Evolutionary conservation across 1,139 yeast genomes (phyloP), one percentile per base, ranked within the genome.

Genomic region (Kodamaea sp.): DNA sequence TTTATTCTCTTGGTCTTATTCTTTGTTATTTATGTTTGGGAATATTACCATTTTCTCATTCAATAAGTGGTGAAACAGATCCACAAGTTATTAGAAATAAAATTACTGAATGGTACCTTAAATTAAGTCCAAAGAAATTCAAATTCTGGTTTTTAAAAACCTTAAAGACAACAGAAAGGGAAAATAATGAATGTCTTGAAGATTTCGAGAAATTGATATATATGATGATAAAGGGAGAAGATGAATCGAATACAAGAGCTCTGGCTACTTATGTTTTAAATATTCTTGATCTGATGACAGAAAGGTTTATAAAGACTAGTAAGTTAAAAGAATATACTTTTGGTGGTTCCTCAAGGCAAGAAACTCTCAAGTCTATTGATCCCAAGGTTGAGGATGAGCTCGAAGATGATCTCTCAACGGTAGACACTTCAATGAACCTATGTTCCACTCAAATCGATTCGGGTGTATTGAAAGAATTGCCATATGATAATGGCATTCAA

Each of bases 1-100:
- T 86, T 36, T 88, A 85, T 55, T 84, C 95, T 0, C 58, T 88
- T 29, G 97, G 96, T 0, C 76, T 89, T 78, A 84, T 87, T 27
- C 60, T 87, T 35, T 81, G 85, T 55, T 86, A 75, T 56, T 59
- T 88, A 39, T 79, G 90, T 44, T 82, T 81, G 54, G 86, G 89
- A 1, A 63, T 63, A 22, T 62, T 87, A 28, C 96, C 96, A 0
- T 87, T 67, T 37, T 44, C 68, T 1, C 46, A 51, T 1, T 15
- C 42, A 6, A 50, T 65, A 3, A 38, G 43, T 2, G 56, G 76
- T 48, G 62, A 66, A n/a, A 50, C 48, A 6, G 67, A 65, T 28
- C 75, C 71, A 42, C 63, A 58, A 32, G 39, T 41, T 4, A 55
- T 63, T 3, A 44, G 70, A 27, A 29, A 47, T 3, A 47, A 42